Conservation (phyloP, 192 early-diverging fungal species). For the Coemansia sp. region DNA sequence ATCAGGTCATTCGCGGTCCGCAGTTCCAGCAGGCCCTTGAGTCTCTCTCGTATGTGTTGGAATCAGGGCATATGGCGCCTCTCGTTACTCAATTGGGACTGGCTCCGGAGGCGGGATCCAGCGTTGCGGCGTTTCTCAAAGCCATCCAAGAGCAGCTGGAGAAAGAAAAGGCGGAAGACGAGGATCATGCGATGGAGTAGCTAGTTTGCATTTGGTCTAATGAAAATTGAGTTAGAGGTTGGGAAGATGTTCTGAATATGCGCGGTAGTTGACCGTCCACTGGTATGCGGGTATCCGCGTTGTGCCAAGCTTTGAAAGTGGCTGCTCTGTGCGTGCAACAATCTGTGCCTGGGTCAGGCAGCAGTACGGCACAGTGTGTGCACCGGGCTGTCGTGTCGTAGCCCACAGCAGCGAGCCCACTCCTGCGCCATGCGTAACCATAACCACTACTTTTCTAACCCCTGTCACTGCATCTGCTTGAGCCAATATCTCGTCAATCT, state of each 20-base stretch:
- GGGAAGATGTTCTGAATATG: slow-evolving; percentile 2
- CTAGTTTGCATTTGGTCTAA: not conserved
- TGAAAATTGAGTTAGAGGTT: not conserved
- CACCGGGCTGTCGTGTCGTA: slow-evolving; percentile 23
- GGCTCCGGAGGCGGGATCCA: slow-evolving; percentile 36
- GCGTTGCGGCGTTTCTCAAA: slow-evolving; percentile 45
- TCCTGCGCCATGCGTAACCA: slow-evolving; percentile 51
- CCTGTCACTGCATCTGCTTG: not conserved
- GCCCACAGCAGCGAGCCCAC: slow-evolving; percentile 43
- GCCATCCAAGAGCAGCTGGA: slow-evolving; percentile 48
- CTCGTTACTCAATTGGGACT: slow-evolving; percentile 51
- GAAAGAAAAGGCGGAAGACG: slow-evolving; percentile 22
- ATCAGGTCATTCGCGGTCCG: slow-evolving; percentile 39
- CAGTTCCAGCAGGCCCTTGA: slow-evolving; percentile 54
- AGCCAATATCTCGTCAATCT: slow-evolving; percentile 2
- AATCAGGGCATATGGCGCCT: slow-evolving; percentile 48
- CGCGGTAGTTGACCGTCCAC: slow-evolving; percentile 29
- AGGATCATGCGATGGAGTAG: slow-evolving; percentile 25
- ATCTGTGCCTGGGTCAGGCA: slow-evolving; percentile 27
- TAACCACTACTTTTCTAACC: slow-evolving; percentile 22
- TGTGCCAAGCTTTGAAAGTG: slow-evolving; percentile 27
- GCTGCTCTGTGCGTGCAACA: slow-evolving; percentile 9
- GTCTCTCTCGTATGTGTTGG: slow-evolving; percentile 42
- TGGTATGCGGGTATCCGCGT: slow-evolving; percentile 19
- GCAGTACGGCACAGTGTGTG: slow-evolving; percentile 39